Evolutionary conservation across 2,329 filamentous ascomycete genomes (phyloP).

Genomic region (Ophiostoma novo-ulmi): DNA sequence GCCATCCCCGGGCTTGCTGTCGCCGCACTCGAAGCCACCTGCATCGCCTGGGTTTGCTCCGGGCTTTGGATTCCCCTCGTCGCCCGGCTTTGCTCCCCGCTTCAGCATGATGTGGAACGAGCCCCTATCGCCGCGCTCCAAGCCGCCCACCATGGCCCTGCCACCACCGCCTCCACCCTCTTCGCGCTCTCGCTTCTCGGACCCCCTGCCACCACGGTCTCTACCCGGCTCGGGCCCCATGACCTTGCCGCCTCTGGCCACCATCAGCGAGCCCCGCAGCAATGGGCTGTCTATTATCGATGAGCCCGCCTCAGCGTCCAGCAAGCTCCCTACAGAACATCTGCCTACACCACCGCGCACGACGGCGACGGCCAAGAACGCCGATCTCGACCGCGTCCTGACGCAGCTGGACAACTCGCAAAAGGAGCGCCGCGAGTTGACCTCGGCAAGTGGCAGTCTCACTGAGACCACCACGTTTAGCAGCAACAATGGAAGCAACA

Average conservation of each 20-base stretch:
- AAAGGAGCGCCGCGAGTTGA: constrained; percentile 4
- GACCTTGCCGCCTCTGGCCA: not conserved
- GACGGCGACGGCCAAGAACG: constrained; percentile 6
- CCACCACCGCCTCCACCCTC: not conserved
- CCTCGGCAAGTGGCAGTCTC: constrained; percentile 5
- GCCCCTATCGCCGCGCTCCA: constrained; percentile 15
- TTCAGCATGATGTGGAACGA: constrained; percentile 3
- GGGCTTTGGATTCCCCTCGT: not conserved
- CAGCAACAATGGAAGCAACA: constrained; percentile 11
- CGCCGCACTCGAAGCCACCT: not conserved
- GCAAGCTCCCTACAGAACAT: not conserved
- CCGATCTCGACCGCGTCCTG: constrained; percentile 28
- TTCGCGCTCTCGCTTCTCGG: not conserved
- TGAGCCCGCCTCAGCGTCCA: not conserved
- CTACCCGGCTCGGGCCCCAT: not conserved
- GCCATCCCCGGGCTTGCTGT: not conserved
- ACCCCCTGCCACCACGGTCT: constrained; percentile 5
- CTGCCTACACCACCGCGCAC: not conserved
- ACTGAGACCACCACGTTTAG: constrained; percentile 13
- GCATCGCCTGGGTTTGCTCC: not conserved
- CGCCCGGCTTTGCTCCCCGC: not conserved
- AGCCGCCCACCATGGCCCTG: constrained; percentile 15
- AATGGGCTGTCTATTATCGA: not conserved
- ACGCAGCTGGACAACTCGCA: constrained; percentile 28
- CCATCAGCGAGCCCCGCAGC: not conserved